Conservation (phyloP, 176 grass and related monocot species). For the Zizania latifolia region DNA sequence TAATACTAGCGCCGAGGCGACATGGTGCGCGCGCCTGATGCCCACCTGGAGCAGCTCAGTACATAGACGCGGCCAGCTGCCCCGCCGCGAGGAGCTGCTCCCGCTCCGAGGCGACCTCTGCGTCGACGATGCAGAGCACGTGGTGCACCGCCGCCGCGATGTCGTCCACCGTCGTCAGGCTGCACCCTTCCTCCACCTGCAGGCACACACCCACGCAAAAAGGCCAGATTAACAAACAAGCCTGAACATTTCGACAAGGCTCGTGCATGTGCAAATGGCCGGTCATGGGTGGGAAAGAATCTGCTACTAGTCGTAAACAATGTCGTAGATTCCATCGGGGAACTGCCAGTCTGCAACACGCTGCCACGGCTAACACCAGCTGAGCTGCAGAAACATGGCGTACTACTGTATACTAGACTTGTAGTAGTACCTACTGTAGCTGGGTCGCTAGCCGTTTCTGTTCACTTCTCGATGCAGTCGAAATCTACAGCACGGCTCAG, state of each 20-base stretch:
- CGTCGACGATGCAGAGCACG: constrained; percentile 59
- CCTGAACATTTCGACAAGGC: background rate
- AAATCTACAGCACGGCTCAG: background rate
- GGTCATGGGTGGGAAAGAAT: constrained; percentile 9
- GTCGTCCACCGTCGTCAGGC: constrained; percentile 60
- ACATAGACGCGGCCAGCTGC: background rate
- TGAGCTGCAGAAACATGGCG: no score
- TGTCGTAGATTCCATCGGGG: background rate
- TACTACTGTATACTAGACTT: no score
- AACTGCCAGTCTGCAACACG: background rate
- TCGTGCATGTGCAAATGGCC: background rate
- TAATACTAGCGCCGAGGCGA: background rate
- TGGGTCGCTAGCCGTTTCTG: constrained; percentile 15
- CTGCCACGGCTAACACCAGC: background rate
- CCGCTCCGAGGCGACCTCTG: constrained; percentile 32
- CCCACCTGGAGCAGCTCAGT: background rate
- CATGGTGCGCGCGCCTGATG: background rate
- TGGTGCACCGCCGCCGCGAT: constrained; percentile 80
- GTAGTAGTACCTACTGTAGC: background rate
- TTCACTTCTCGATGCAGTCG: constrained; percentile 30
- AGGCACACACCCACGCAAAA: background rate
- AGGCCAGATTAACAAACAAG: background rate
- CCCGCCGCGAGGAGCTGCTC: constrained; percentile 2
- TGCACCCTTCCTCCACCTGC: constrained; percentile 91
- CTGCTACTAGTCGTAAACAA: background rate